Percentiles rank a stretch among this genome's conserved stretches.
phyloP scores from a whole-genome alignment of 2,329 filamentous ascomycete species.

The Pleoardoris graminearum region DNA sequence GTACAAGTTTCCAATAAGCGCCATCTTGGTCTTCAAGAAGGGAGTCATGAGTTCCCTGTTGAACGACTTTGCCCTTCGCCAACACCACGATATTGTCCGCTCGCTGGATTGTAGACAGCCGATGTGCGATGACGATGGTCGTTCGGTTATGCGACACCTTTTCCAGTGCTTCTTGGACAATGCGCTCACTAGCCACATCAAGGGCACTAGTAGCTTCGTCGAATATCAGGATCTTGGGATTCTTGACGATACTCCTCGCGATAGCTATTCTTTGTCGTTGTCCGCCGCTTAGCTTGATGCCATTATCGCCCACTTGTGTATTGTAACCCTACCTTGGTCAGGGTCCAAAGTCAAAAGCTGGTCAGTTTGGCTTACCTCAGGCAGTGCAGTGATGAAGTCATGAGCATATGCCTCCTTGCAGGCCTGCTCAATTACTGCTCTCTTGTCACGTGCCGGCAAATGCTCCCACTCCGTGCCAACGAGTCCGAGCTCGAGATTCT shows the following conservation, averaged over 20 bases:
- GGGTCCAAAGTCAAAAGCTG: conserved; percentile 40
- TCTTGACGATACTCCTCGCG: conserved; percentile 46
- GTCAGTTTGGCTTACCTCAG: conserved; percentile 15
- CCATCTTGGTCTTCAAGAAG: conserved; percentile 62
- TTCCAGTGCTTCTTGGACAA: conserved; percentile 42
- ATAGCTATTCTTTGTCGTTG: conserved; percentile 72
- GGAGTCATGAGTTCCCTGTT: conserved; percentile 72
- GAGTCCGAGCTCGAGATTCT: conserved; percentile 86
- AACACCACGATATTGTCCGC: conserved; percentile 76
- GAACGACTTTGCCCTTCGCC: conserved; percentile 67
- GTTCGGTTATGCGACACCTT: conserved; percentile 49
- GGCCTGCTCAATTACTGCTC: conserved; percentile 62
- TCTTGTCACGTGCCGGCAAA: conserved; percentile 57
- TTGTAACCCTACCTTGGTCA: conserved; percentile 73
- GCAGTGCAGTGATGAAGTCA: conserved; percentile 75
- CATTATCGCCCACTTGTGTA: conserved; percentile 88
- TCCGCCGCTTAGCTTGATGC: conserved; percentile 86
- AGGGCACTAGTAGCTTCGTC: conserved; percentile 33
- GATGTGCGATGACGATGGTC: conserved; percentile 74
- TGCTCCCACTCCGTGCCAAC: conserved; percentile 64
- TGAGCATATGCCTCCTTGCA: conserved; percentile 86
- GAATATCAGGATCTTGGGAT: conserved; percentile 46
- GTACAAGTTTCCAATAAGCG: conserved; percentile 67
- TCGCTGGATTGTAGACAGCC: conserved; percentile 69
- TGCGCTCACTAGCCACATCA: conserved; percentile 47